Conservation (phyloP, 768 basidiomycete species). For the Rhodosporidiobolus sp. region DNA sequence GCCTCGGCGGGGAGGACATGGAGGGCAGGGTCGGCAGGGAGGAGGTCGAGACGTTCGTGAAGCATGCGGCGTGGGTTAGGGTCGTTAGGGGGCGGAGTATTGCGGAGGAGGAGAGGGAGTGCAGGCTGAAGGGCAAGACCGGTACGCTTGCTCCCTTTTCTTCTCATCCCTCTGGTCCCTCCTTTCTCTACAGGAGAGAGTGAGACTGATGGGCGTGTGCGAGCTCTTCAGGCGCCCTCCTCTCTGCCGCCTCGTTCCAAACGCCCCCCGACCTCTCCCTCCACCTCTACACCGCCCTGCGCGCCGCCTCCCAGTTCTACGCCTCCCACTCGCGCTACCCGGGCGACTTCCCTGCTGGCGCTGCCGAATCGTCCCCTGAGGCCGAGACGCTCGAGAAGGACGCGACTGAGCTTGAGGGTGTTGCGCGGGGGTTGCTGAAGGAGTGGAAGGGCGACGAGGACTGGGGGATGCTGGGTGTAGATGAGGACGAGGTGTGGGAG, state of each 20-base stretch:
- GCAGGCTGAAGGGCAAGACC: constrained; percentile 42
- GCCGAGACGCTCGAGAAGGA: constrained; percentile 52
- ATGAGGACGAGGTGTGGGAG: constrained; percentile 54
- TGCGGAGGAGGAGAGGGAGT: constrained; percentile 37
- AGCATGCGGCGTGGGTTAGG: constrained; percentile 49
- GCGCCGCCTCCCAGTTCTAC: constrained; percentile 47
- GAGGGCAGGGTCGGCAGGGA: constrained; percentile 42
- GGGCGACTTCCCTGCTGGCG: constrained; percentile 29
- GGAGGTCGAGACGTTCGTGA: constrained; percentile 50
- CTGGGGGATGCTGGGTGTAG: constrained; percentile 51
- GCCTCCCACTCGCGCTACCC: constrained; percentile 46
- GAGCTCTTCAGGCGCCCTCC: constrained; percentile 20
- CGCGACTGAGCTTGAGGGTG: constrained; percentile 25
- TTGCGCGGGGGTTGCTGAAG: constrained; percentile 52
- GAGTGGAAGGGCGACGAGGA: constrained; percentile 50
- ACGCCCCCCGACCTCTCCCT: constrained; percentile 36
- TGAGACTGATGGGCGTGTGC: too few relatives aligned
- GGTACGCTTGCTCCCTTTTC: constrained; percentile 39
- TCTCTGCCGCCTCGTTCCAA: constrained; percentile 16
- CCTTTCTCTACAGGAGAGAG: too few relatives aligned
- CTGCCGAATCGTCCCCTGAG: background rate
- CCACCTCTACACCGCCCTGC: constrained; percentile 48
- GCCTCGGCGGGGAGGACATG: background rate
- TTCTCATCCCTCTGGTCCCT: background rate
- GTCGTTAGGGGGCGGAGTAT: constrained; percentile 49